These are phyloP conservation scores for Scopulariopsis brevicaulis DNA, from an alignment of 2,329 filamentous ascomycete species.

Conservation along the genomic window DNA sequence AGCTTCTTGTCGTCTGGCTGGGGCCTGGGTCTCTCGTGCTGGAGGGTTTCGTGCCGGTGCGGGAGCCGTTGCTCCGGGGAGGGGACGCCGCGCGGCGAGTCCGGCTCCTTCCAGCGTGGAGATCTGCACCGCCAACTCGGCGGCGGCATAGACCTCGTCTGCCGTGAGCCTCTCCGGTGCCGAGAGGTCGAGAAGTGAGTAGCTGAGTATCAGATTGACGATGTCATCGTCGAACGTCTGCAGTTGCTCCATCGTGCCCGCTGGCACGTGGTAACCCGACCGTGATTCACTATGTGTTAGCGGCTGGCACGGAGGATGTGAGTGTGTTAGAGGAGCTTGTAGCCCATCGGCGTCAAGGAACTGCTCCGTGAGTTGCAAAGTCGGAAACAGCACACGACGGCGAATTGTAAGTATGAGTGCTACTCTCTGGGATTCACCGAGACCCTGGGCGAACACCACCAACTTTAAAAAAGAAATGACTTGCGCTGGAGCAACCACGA, in stretches of 20 bases:
- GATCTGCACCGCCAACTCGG: neutral
- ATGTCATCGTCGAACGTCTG: conserved; percentile 6
- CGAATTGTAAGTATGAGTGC: no score
- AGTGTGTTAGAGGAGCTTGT: no score
- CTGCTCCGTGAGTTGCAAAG: no score
- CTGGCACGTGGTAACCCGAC: neutral
- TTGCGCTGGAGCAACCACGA: neutral
- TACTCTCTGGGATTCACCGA: neutral
- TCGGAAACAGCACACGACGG: no score
- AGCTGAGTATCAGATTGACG: conserved; percentile 5
- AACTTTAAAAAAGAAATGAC: neutral
- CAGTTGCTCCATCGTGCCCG: conserved; percentile 6
- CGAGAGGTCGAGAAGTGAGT: conserved; percentile 5
- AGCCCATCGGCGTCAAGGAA: no score
- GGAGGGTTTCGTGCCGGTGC: neutral
- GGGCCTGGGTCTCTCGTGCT: neutral
- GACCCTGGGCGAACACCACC: neutral
- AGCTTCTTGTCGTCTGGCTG: neutral
- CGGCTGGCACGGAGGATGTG: no score
- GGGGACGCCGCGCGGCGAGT: neutral
- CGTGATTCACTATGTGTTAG: no score
- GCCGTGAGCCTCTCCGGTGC: neutral
- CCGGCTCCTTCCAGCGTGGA: neutral
- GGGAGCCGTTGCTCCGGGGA: neutral
- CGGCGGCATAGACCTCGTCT: conserved; percentile 5